phyloP scores from a whole-genome alignment of 164 flowering plant species.

The grape (Vitis vinifera) region ASM3070453v1 NC_081818.1:23079001-23079500 shows the following conservation, averaged over 20 bases:
- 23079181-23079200: conserved; percentile 97
- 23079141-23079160: conserved; percentile 87
- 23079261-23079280: conserved; percentile 89
- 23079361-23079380: conserved; percentile 98
- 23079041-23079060: too few species aligned
- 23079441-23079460: conserved; percentile 76
- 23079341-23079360: conserved; percentile 88
- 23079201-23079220: conserved; percentile 93
- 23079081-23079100: neutral
- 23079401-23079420: conserved; percentile 97
- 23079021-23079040: too few species aligned
- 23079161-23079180: conserved; percentile 88
- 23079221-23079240: conserved; percentile 86
- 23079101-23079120: neutral
- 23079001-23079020: too few species aligned
- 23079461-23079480: conserved; percentile 91
- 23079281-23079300: conserved; percentile 93
- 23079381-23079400: conserved; percentile 96
- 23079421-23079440: conserved; percentile 96
- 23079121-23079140: neutral
- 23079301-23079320: conserved; percentile 94
- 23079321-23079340: conserved; percentile 99
- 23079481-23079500: conserved; percentile 92
- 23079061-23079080: too few species aligned
- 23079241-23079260: conserved; percentile 77